Evolutionary conservation across 768 basidiomycete genomes (phyloP), one percentile per base, ranked within the genome.

Genomic region (Amanita inopinata): DNA sequence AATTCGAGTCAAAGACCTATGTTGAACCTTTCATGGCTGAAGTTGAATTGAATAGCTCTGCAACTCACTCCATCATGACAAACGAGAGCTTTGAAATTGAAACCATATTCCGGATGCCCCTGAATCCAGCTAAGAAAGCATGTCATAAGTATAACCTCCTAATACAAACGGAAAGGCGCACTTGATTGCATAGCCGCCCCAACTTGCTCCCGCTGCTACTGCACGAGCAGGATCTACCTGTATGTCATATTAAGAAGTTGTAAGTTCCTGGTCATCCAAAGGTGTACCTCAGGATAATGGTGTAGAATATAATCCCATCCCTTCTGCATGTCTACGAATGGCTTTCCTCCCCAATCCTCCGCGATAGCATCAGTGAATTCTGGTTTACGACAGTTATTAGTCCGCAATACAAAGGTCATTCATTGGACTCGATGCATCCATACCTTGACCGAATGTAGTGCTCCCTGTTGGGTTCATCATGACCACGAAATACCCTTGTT

Each of bases 401-500:
- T 28, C 36, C 25, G 32, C 6, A 22, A 27, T 4, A 35, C n/a
- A 12, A 32, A 33, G 27, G 31, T 20, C 30, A 10, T 23, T 44
- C 11, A 32, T 23, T 45, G 22, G 31, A n/a, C 12, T 20, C 28
- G 18, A 14, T 35, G 33, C 32, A 50, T 24, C 19, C 33, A 35
- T 53, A 80, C 86, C 70, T 73, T 94, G 91, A 3, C 91, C 92
- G 51, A 92, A 96, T 0, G 87, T 82, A 3, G 94, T 97, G 20
- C 83, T 87, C 6, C 94, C 94, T 0, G 92, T 94, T 2, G 94
- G 94, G 57, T 98, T 97, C 52, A 96, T 81, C 22, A 82, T 70
- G 30, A 96, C 71, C 8, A 78, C 75, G 52, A 94, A 80, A 61
- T 97, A 99, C 0, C 94, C 91, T 56, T 89, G 85, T 52, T 80